A percentile compares a stretch with the other conserved stretches of the same genome.
Evolutionary conservation across 768 basidiomycete genomes (phyloP).

Genomic region (Boletus pseudo-olivaceus): DNA sequence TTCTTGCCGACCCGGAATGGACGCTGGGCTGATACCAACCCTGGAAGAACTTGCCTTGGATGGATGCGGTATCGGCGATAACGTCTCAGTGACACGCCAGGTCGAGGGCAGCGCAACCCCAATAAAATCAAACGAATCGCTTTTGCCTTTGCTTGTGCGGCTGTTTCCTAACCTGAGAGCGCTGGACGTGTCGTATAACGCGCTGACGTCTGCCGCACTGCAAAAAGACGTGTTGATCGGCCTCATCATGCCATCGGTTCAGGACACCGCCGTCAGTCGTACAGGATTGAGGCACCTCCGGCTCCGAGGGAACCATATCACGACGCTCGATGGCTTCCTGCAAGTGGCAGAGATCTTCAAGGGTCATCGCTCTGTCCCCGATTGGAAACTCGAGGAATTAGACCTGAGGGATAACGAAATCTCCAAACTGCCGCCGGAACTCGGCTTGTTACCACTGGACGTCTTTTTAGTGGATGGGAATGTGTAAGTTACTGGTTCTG

Average conservation of each 20-base stretch:
- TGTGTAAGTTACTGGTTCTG: slow-evolving; percentile 47
- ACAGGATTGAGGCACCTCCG: slow-evolving; percentile 63
- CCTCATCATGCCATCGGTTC: slow-evolving; percentile 48
- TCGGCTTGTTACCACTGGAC: slow-evolving; percentile 75
- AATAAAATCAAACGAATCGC: slow-evolving; percentile 47
- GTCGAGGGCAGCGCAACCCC: slow-evolving; percentile 33
- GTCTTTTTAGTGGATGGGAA: slow-evolving; percentile 85
- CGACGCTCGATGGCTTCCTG: slow-evolving; percentile 59
- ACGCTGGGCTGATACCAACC: slow-evolving; percentile 49
- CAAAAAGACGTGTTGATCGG: slow-evolving; percentile 43
- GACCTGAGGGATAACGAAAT: slow-evolving; percentile 84
- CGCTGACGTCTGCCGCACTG: slow-evolving; percentile 53
- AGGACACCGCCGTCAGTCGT: slow-evolving; percentile 25
- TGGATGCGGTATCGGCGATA: slow-evolving; percentile 66
- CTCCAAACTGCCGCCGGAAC: slow-evolving; percentile 58
- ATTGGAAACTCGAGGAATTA: slow-evolving; percentile 78
- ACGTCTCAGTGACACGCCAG: slow-evolving; percentile 45
- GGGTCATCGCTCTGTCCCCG: slow-evolving; percentile 55
- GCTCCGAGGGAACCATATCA: slow-evolving; percentile 65
- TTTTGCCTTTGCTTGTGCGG: slow-evolving; percentile 55
- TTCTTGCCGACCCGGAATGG: slow-evolving; percentile 23
- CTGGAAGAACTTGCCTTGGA: slow-evolving; percentile 75
- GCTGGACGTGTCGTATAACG: slow-evolving; percentile 76
- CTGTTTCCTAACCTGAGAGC: slow-evolving; percentile 70
- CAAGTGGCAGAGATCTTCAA: slow-evolving; percentile 62